phyloP scores from a whole-genome alignment of 768 basidiomycete genomes.

The Boletus speciosus region DNA sequence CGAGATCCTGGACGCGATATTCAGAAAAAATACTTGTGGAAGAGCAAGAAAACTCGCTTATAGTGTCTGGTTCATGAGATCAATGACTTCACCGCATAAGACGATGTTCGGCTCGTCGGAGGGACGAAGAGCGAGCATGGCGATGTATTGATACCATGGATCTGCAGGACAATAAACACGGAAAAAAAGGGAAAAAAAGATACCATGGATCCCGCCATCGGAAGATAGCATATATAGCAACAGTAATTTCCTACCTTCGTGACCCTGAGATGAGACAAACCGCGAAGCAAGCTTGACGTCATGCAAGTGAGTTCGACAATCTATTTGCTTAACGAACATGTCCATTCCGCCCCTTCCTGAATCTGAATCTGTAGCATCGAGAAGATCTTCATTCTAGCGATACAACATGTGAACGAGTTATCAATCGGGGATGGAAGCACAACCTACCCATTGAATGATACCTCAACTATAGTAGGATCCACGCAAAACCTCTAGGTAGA shows the following conservation, averaged over 20 bases:
- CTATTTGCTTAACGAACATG: constrained; percentile 15
- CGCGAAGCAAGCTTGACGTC: constrained; percentile 5
- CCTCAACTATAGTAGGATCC: not conserved
- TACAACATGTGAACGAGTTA: accelerated
- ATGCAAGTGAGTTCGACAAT: not conserved
- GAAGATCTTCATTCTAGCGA: not conserved
- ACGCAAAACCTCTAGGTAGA: constrained; percentile 11
- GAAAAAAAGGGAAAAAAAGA: not conserved
- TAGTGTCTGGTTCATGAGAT: constrained; percentile 27
- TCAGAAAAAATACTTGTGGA: not conserved
- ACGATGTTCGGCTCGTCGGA: constrained; percentile 18
- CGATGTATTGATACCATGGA: constrained; percentile 17
- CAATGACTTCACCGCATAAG: constrained; percentile 24
- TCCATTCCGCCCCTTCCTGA: not conserved
- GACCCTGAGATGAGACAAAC: not conserved
- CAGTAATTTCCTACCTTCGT: constrained; percentile 19
- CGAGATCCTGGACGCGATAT: constrained; percentile 28
- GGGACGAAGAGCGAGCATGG: no score
- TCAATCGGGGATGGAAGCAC: not conserved
- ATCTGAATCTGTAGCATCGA: constrained; percentile 8
- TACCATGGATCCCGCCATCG: constrained; percentile 9
- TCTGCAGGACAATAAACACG: not conserved
- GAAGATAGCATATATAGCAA: constrained; percentile 17
- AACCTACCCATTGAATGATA: constrained; percentile 2
- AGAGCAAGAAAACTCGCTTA: constrained; percentile 11